Conservation (phyloP, 2,329 filamentous ascomycete species). For the Stromatinia cepivora region DNA sequence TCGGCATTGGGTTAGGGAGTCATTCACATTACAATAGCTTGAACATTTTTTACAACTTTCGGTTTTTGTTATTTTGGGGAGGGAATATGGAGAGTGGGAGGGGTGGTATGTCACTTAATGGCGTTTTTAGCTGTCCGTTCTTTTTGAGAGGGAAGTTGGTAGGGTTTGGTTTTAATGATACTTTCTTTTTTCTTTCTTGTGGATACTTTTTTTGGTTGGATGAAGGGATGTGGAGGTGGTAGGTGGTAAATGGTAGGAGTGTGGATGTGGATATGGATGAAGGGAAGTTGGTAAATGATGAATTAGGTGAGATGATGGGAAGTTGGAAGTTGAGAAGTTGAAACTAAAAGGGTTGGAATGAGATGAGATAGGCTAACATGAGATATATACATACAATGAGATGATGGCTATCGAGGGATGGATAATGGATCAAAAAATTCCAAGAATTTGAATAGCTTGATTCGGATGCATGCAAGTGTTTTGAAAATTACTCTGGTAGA, state of each 20-base stretch:
- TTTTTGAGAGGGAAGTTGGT: not conserved
- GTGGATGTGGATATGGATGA: no score
- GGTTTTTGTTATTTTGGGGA: not conserved
- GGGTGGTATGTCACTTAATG: not conserved
- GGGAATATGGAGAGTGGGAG: not conserved
- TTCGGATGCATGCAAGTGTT: not conserved
- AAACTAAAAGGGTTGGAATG: not conserved
- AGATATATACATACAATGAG: no score
- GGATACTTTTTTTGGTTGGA: not conserved
- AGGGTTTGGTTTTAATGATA: not conserved
- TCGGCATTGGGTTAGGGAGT: slow-evolving; percentile 1
- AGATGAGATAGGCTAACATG: not conserved
- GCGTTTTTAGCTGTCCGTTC: slow-evolving; percentile 10
- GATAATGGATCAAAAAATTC: not conserved
- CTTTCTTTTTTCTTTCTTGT: not conserved
- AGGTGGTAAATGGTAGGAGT: no score
- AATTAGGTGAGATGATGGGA: not conserved
- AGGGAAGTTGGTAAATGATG: not conserved
- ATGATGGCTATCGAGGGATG: not conserved
- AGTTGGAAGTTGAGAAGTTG: not conserved
- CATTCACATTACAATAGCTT: not conserved
- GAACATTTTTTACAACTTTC: not conserved
- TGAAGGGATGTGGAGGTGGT: not conserved
- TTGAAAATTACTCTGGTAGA: not conserved
- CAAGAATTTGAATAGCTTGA: not conserved